A percentile compares a stretch with the other conserved stretches of the same genome.
These are phyloP conservation scores for Holtermanniella nyarrowii DNA, from an alignment of 768 basidiomycete species.

Conservation along the genomic window DNA sequence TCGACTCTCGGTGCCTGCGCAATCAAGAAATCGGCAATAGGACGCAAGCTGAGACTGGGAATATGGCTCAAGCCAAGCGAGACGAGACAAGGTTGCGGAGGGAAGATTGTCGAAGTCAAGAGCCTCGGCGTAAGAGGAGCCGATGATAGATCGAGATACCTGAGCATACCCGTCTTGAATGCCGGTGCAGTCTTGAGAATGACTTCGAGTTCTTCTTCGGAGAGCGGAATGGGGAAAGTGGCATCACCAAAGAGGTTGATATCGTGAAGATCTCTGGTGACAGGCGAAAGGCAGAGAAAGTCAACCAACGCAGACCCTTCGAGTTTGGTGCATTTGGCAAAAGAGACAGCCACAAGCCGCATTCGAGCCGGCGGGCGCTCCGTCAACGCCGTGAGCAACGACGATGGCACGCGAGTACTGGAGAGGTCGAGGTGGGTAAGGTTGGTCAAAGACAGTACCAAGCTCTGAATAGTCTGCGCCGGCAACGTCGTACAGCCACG, in stretches of 20 bases:
- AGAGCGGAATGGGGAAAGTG: conserved; percentile 67
- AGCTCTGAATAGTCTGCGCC: conserved; percentile 18
- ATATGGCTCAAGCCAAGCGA: conserved; percentile 87
- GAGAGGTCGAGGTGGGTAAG: conserved; percentile 42
- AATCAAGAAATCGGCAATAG: conserved; percentile 58
- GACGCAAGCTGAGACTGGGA: conserved; percentile 55
- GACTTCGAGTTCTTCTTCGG: conserved; percentile 53
- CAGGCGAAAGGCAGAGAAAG: conserved; percentile 61
- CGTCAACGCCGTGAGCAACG: conserved; percentile 41
- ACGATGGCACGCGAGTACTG: conserved; percentile 34
- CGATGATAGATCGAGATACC: conserved; percentile 84
- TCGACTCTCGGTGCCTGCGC: conserved; percentile 66
- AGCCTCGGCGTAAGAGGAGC: conserved; percentile 57
- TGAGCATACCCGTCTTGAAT: conserved; percentile 61
- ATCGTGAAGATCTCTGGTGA: conserved; percentile 51
- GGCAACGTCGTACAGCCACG: conserved; percentile 37
- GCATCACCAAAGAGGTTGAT: conserved; percentile 81
- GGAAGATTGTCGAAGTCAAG: conserved; percentile 46
- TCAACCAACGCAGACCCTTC: conserved; percentile 65
- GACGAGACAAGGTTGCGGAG: conserved; percentile 62
- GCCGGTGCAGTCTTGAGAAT: conserved; percentile 68
- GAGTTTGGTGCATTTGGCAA: conserved; percentile 76
- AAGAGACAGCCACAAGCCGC: conserved; percentile 63
- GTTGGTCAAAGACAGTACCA: conserved; percentile 32
- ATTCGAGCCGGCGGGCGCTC: conserved; percentile 48